Base-by-base conservation (phyloP, 2,329 filamentous ascomycete genomes). In the Elsinoe fawcettii region DNA sequence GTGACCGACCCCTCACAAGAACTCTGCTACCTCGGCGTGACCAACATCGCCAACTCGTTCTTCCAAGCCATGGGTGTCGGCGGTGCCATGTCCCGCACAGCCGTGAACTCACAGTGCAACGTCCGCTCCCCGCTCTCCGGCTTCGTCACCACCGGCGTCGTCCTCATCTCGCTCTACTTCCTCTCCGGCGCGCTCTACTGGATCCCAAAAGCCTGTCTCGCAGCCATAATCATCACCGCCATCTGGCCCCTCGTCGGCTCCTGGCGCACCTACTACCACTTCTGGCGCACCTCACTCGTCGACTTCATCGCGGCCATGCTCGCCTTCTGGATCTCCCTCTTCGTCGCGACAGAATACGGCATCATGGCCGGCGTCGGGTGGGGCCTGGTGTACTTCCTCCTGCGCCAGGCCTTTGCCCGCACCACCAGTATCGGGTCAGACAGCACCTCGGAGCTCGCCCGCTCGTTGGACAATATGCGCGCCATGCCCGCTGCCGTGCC, bases 201-300 rank as follows among this genome's bases (percentile, higher is more conserved):
- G 81, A 82, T 86, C n/a, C 83, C 84, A 1, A 84, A 84, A 62
- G 76, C 83, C 0, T 84, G 81, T 0, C 73, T 86, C 1, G 78
- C 83, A 0, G 83, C 82, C 2, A 84, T 86, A 60, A 85, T 86
- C 61, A 84, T 86, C 62, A 82, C 80, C 59, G 83, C 83, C 5
- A 81, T 86, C 0, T 80, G 80, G 69, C 80, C 82, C 37, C 73
- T 86, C 5, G 80, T 86, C 44, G 79, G 80, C 0, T 76, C 80
- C 0, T 77, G 82, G 0, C 77, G 73, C 2, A 74, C 79, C 8
- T 85, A 86, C 65, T 84, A 84, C 67, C 73, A 74, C 12, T 85
- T 82, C 70, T 86, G 82, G 81, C 80, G 79, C 61, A 80, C 81
- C 1, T 85, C 81, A 0, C 74, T 86, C 2, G 78, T 82, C 12